Base-by-base conservation (phyloP, 768 basidiomycete species). In the Amanita phalloides region DNA sequence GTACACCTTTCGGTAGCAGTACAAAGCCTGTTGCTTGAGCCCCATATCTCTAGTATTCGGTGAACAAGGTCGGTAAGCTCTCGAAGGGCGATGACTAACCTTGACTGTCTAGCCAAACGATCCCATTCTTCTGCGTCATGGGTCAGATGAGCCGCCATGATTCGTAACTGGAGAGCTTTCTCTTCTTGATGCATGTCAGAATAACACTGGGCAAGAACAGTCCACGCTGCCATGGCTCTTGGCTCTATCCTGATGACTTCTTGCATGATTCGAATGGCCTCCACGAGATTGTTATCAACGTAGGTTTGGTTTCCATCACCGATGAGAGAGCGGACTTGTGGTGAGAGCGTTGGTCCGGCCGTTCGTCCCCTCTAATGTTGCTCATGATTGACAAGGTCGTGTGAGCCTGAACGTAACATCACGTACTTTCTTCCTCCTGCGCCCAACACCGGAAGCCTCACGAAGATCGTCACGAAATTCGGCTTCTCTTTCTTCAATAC, bases 221-320 rank as follows among this genome's bases (percentile, higher is more conserved):
- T 79, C 94, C 94, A 99, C 1, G 92, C 88, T 2, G 79, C 68
- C 0, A 76, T 72, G 1, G 91, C 86, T 14, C 87, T 79, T 2
- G 94, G 91, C 62, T 99, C 95, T 51, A 93, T 90, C 7, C 90
- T 81, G 49, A 99, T 91, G 57, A 96, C 89, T 61, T 98, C 91
- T 62, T 86, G 83, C 79, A 93, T 88, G 23, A 84, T 75, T 17
- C 81, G 77, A 33, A 91, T 81, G 1, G 91, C 84, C 57, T 84
- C 75, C 2, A 72, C 66, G 7, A 82, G 68, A 51, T 90, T 67
- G 54, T 71, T 78, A 58, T 85, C 79, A 46, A 94, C 79, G 64
- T 90, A 96, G 2, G 86, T 86, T 60, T 87, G 81, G 61, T 93
- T 94, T 20, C 89, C 94, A 50, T 86, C 81, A 25, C 91, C 90